A percentile compares a stretch with the other conserved stretches of the same genome.
Conservation (phyloP, 371 early-diverging fungal species). For the Syncephalastrum racemosum region DNA sequence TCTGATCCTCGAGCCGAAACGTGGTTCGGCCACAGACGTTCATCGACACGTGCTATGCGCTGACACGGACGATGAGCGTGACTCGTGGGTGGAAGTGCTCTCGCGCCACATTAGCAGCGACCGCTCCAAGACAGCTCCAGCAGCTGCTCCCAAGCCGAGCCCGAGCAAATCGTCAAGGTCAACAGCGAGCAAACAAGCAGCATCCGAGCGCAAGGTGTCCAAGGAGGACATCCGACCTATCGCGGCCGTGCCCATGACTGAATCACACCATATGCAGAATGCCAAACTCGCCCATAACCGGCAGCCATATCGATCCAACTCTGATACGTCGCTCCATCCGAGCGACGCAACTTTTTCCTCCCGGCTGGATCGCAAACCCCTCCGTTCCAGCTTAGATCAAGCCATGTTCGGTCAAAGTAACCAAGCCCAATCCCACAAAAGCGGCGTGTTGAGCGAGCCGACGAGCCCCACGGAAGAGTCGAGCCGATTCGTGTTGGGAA, state of each 20-base stretch:
- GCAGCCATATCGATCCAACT: constrained; percentile 23
- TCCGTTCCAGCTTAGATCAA: constrained; percentile 25
- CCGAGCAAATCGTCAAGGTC: neutral
- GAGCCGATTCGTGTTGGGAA: neutral
- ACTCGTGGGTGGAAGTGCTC: constrained; percentile 79
- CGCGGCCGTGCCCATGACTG: constrained; percentile 13
- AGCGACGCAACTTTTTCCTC: constrained; percentile 1
- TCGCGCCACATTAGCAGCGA: constrained; percentile 26
- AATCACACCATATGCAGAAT: neutral
- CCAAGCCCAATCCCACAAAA: neutral
- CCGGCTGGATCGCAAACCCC: constrained; percentile 6
- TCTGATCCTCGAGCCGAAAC: constrained; percentile 66
- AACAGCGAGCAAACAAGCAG: neutral
- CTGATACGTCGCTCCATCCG: constrained; percentile 21
- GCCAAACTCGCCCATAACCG: constrained; percentile 2
- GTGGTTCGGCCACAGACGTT: constrained; percentile 52
- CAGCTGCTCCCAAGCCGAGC: neutral
- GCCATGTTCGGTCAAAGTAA: constrained; percentile 2
- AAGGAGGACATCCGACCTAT: constrained; percentile 15
- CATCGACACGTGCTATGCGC: constrained; percentile 81
- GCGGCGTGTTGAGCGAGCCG: neutral
- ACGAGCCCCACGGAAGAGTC: constrained; percentile 1
- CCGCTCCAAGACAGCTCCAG: neutral
- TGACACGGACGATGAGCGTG: constrained; percentile 81
- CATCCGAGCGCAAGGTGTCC: constrained; percentile 8